phyloP scores from a whole-genome alignment of 306 rosid species.

The Casuarina equisetifolia region DNA sequence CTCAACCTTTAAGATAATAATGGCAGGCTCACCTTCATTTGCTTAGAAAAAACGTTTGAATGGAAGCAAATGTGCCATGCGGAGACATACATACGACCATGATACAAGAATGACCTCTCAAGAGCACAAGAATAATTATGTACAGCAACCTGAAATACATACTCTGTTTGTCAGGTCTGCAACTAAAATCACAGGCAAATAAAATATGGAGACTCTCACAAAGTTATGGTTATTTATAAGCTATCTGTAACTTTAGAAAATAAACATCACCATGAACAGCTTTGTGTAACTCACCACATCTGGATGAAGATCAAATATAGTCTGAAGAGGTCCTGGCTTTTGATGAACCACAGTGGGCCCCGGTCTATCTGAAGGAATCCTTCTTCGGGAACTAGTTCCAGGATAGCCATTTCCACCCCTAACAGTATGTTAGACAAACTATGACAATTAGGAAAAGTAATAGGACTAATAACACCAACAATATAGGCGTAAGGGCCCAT shows the following conservation, averaged over 20 bases:
- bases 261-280: conserved; percentile 14
- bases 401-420: conserved; percentile 68
- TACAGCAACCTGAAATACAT: conserved; percentile 75
- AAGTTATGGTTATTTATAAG: not conserved
- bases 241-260: not conserved
- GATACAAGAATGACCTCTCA: conserved; percentile 97
- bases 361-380: conserved; percentile 65
- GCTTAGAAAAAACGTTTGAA: conserved; percentile 95
- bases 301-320: conserved; percentile 79
- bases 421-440: conserved; percentile 19
- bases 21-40: conserved; percentile 79
- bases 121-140: conserved; percentile 99
- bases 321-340: conserved; percentile 97
- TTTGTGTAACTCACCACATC: conserved; percentile 66
- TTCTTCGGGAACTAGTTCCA: conserved; percentile 71
- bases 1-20: conserved; percentile 16
- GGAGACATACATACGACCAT: conserved; percentile 96
- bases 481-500: not conserved
- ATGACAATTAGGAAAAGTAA: not conserved
- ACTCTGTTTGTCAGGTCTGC: conserved; percentile 30
- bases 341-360: conserved; percentile 90
- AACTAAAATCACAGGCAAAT: conserved; percentile 22
- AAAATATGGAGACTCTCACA: conserved; percentile 4
- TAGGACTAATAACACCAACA: conserved; percentile 16
- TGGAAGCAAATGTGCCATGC: conserved; percentile 97